These are phyloP conservation scores for Endocalyx cinctus DNA, from an alignment of 2,329 filamentous ascomycete genomes.

Conservation along the genomic window DNA sequence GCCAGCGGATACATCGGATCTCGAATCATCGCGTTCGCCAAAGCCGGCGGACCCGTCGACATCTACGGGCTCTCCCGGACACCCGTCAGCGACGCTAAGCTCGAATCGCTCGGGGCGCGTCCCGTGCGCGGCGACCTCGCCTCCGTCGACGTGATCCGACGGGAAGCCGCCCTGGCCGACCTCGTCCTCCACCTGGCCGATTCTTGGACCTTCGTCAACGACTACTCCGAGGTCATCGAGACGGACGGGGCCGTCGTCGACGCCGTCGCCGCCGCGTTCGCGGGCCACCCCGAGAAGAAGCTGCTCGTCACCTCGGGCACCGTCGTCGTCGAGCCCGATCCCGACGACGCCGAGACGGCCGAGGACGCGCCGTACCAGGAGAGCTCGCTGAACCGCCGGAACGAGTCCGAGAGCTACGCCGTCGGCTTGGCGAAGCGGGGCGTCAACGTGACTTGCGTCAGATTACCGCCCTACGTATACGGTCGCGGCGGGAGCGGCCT, in stretches of 20 bases:
- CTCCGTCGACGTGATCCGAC: slow-evolving; percentile 31
- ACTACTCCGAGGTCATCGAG: slow-evolving; percentile 20
- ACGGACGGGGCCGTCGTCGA: slow-evolving; percentile 32
- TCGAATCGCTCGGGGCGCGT: slow-evolving; percentile 32
- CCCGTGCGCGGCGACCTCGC: slow-evolving; percentile 36
- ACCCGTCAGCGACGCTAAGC: slow-evolving; percentile 28
- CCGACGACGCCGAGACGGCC: slow-evolving; percentile 25
- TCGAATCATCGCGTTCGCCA: slow-evolving; percentile 29
- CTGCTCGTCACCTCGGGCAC: slow-evolving; percentile 32
- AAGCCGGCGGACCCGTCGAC: slow-evolving; percentile 33
- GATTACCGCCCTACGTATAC: slow-evolving; percentile 40
- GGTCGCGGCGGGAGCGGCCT: slow-evolving; percentile 36
- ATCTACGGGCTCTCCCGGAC: slow-evolving; percentile 38
- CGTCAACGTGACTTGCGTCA: slow-evolving; percentile 31
- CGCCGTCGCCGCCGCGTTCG: slow-evolving; percentile 31
- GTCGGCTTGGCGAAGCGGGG: slow-evolving; percentile 23
- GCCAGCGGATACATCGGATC: slow-evolving; percentile 35
- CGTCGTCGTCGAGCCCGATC: slow-evolving; percentile 17
- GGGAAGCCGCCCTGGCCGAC: slow-evolving; percentile 34
- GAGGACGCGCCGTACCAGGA: slow-evolving; percentile 14
- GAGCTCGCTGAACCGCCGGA: slow-evolving; percentile 21
- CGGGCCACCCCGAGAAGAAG: slow-evolving; percentile 30
- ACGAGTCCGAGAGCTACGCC: slow-evolving; percentile 26
- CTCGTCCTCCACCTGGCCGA: slow-evolving; percentile 38
- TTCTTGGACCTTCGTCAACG: slow-evolving; percentile 18